Conservation (phyloP, 345 rosid species). For the Eucalyptus melliodora region DNA sequence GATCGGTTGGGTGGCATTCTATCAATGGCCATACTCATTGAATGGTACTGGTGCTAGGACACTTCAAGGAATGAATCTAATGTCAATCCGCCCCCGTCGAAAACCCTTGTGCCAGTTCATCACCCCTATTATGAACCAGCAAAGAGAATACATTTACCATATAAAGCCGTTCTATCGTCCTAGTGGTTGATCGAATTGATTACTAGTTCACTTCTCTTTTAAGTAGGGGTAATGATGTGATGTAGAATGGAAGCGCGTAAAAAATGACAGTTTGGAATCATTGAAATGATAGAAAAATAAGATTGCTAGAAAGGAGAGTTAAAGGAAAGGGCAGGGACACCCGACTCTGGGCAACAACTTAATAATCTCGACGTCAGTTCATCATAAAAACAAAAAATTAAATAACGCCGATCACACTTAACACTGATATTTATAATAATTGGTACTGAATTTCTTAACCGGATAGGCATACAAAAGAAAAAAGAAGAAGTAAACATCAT, state of each 20-base stretch:
- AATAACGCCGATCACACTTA: not conserved
- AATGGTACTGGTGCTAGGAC: not conserved
- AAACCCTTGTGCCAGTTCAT: fast-evolving
- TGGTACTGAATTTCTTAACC: not conserved
- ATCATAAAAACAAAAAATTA: not conserved
- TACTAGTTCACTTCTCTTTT: not conserved
- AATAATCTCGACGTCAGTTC: not conserved
- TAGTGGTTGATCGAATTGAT: no score
- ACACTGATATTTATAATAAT: not conserved
- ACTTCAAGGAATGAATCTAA: not conserved
- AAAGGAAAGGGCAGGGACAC: not conserved
- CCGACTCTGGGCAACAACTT: not conserved
- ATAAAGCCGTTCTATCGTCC: no score
- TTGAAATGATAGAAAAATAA: not conserved
- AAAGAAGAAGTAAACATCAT: not conserved
- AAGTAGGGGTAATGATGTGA: not conserved
- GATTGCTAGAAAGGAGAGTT: not conserved
- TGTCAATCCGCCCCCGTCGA: not conserved
- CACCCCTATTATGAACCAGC: not conserved
- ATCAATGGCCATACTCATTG: not conserved
- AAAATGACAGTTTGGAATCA: fast-evolving
- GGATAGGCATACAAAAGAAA: not conserved
- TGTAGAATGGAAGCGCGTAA: no score
- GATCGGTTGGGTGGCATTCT: not conserved
- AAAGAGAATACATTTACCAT: not conserved